These are phyloP conservation scores for Fusarium verrucosum DNA, from an alignment of 2,329 filamentous ascomycete species.

Conservation along the genomic window DNA sequence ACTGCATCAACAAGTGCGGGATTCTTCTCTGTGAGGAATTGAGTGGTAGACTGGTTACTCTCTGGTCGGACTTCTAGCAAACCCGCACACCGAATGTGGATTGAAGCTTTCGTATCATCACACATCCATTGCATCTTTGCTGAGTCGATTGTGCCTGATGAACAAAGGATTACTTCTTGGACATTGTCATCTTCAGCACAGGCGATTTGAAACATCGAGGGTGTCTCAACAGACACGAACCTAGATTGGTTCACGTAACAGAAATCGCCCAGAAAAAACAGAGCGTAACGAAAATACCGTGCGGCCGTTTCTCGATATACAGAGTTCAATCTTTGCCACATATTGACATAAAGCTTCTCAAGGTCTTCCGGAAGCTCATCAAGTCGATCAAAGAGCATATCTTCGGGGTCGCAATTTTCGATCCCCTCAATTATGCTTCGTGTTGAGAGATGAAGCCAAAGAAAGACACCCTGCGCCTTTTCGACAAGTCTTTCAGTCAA, in stretches of 20 bases:
- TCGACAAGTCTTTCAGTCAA: background rate
- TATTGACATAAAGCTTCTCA: constrained; percentile 1
- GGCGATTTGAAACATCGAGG: background rate
- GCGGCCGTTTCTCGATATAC: constrained; percentile 8
- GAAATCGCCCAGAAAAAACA: background rate
- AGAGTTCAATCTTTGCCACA: constrained; percentile 19
- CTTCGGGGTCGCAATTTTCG: background rate
- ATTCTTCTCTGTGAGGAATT: rapidly evolving
- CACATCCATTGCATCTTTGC: rapidly evolving
- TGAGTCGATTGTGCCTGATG: rapidly evolving
- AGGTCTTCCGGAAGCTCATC: background rate
- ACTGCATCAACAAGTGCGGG: background rate
- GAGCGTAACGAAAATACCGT: background rate
- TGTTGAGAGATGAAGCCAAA: background rate
- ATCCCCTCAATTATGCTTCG: background rate
- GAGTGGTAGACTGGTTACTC: rapidly evolving
- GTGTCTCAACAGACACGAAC: too few species aligned
- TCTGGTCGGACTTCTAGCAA: background rate
- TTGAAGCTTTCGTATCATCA: rapidly evolving
- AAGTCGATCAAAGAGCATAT: background rate
- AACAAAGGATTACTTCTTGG: rapidly evolving
- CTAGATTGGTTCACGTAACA: too few species aligned
- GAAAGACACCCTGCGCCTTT: background rate
- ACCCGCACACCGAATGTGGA: background rate
- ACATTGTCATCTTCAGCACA: rapidly evolving